Evolutionary conservation across 2,329 filamentous ascomycete species (phyloP).

Genomic region (Sclerotinia trifoliorum): DNA sequence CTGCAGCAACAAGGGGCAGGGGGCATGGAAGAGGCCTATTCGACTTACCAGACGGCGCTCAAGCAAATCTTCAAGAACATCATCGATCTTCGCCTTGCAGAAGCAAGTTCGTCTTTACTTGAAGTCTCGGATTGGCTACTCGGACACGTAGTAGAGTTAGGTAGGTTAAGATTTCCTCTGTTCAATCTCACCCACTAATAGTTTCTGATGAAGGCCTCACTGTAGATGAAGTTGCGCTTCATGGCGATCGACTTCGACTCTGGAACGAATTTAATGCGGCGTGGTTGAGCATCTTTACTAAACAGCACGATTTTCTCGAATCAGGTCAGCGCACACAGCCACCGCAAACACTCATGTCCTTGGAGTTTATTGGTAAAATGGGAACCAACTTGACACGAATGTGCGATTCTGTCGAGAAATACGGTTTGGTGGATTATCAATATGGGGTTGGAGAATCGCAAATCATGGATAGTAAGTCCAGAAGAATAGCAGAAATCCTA

Average conservation of each 20-base stretch:
- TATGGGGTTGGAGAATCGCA: conserved; percentile 96
- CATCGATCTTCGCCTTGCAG: conserved; percentile 56
- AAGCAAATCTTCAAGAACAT: conserved; percentile 62
- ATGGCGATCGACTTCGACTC: conserved; percentile 74
- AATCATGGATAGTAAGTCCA: conserved; percentile 55
- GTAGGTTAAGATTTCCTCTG: conserved; percentile 49
- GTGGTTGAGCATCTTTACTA: conserved; percentile 81
- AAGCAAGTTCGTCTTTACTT: conserved; percentile 58
- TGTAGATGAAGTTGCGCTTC: conserved; percentile 74
- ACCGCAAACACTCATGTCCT: conserved; percentile 63
- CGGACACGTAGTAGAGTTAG: conserved; percentile 62
- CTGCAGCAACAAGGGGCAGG: conserved; percentile 53
- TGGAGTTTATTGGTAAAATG: conserved; percentile 71
- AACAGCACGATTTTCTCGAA: conserved; percentile 72
- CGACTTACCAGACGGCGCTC: conserved; percentile 60
- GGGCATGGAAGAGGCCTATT: conserved; percentile 66
- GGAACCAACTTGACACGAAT: conserved; percentile 77
- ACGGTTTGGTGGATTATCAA: conserved; percentile 96
- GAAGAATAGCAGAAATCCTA: background rate
- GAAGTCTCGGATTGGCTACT: conserved; percentile 66
- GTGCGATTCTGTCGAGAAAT: conserved; percentile 82
- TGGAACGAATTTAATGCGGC: conserved; percentile 96
- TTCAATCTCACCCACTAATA: conserved; percentile 37
- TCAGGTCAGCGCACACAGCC: conserved; percentile 34
- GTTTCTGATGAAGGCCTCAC: conserved; percentile 66